Base-by-base conservation (phyloP, 2,329 filamentous ascomycete genomes). In the Pestalotiopsis sp. region DNA sequence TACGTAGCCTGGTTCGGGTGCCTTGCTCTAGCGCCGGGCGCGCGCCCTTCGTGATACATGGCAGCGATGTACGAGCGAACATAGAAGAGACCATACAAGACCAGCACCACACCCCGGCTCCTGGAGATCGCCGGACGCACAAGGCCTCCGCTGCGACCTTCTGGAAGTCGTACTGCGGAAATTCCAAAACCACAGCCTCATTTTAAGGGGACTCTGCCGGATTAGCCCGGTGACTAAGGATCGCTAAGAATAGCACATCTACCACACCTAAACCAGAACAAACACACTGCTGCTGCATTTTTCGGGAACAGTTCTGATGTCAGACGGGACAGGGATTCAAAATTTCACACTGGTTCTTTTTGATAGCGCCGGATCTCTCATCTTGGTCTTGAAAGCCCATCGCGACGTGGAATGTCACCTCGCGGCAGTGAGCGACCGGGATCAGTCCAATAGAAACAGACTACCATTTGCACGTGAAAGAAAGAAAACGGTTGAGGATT, bases 251-350 rank as follows among this genome's bases (percentile, higher is more conserved):
- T 70, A 73, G 69, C 69, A 67, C 69, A 66, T 67, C 67, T 71
- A 71, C 68, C 60, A 67, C 69, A 56, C 57, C 69, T 52, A 57
- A 67, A 69, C 17, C 62, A 36, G 62, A 67, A 52, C 65, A 20
- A 25, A n/a, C 20, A 20, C 56, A 25, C 17, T 25, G 25, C 25
- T 59, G 27, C 57, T 67, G 66, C 65, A 60, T 67, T 31, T 38
- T 31, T 59, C 69, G 69, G 67, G 66, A 65, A 58, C 68, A 69
- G 68, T 67, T 72, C 71, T 74, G 68, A 72, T 73, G 71, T 74
- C 71, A 72, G 73, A 71, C 58, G 66, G 31, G 31, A 66, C 71
- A 73, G 67, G 72, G 73, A 63, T 67, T 17, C 12, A 11, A 25
- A 49, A n/a, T 52, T 52, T 52, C 45, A 9, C 20, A 20, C 17